Evolutionary conservation across 306 rosid genomes (phyloP), one percentile per base, ranked within the genome.

Genomic region (Quercus glauca): DNA sequence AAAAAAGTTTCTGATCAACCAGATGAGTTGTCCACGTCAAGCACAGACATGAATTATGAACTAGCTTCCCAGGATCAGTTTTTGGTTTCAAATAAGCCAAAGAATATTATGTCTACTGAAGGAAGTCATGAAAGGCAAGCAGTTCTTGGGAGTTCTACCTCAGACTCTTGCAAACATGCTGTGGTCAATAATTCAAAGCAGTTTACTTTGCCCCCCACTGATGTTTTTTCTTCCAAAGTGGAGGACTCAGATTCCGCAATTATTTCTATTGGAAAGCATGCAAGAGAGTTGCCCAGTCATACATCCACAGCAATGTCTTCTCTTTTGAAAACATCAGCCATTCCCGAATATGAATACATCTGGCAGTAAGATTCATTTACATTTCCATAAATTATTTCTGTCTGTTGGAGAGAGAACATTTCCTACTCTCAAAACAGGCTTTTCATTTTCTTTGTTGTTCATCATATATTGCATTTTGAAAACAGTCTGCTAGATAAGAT

Each of bases 281-380:
- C 45, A 55, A 86, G 76, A 78, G 92, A 86, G 79, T 79, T 92
- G 55, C 72, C 61, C 7, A 78, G 55, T 80, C 82, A 55, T 76
- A 72, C 83, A 72, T 67, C 81, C 82, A 65, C 75, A 33, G 71
- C 80, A 29, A 81, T 86, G 52, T 73, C 83, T 45, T 71, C 78
- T 75, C 75, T 86, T 77, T 61, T 76, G 61, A 91, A 88, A 84
- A 82, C 67, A 55, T 81, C 89, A 18, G 86, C 88, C 73, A 77
- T 92, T 84, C 97, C 98, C 4, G 97, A 88, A 86, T 90, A 92
- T 82, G 90, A 92, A 80, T 85, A 74, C 85, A 85, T 84, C 61
- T 94, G 99, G 99, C 92, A 88, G 97, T 94, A 92, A 79, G 95
- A 77, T 77, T 81, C 88, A 77, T 78, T 70, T 81, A 65, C 68